Percentiles rank a stretch among this genome's conserved stretches.
Evolutionary conservation across 2,329 filamentous ascomycete genomes (phyloP).

Genomic region (Aspergillus pseudonomiae): DNA sequence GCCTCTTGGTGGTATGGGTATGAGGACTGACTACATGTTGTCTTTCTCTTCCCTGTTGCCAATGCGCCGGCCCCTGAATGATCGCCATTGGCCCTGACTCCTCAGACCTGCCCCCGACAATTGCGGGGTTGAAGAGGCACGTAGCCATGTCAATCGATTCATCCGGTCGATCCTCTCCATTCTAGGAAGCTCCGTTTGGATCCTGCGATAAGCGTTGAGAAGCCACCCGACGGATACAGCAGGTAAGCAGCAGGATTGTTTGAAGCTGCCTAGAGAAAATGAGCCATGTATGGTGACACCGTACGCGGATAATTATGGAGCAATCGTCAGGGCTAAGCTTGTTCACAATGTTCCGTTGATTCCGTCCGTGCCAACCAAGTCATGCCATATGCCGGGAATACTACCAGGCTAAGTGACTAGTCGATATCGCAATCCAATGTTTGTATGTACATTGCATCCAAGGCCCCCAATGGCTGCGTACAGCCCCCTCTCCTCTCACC

Average conservation of each 20-base stretch:
- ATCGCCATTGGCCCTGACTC: neutral
- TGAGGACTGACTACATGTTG: neutral
- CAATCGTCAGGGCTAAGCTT: neutral
- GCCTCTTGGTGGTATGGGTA: neutral
- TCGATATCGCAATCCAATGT: neutral
- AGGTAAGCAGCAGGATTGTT: neutral
- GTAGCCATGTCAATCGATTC: neutral
- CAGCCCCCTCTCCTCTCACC: conserved; percentile 9
- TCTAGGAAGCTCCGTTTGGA: neutral
- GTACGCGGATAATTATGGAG: neutral
- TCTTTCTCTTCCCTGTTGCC: neutral
- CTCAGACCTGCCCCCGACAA: neutral
- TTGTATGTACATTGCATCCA: neutral
- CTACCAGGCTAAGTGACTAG: conserved; percentile 11
- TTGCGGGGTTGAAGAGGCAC: neutral
- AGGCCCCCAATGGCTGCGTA: neutral
- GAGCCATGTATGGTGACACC: neutral
- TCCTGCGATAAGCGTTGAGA: conserved; percentile 4
- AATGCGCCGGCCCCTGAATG: neutral
- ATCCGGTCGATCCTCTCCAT: conserved; percentile 3
- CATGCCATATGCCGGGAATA: neutral
- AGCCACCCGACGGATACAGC: neutral
- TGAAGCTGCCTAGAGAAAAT: neutral
- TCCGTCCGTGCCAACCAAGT: neutral
- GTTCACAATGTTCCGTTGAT: neutral